phyloP scores from a whole-genome alignment of 2,329 filamentous ascomycete genomes.

The Paecilomyces variotii region DNA sequence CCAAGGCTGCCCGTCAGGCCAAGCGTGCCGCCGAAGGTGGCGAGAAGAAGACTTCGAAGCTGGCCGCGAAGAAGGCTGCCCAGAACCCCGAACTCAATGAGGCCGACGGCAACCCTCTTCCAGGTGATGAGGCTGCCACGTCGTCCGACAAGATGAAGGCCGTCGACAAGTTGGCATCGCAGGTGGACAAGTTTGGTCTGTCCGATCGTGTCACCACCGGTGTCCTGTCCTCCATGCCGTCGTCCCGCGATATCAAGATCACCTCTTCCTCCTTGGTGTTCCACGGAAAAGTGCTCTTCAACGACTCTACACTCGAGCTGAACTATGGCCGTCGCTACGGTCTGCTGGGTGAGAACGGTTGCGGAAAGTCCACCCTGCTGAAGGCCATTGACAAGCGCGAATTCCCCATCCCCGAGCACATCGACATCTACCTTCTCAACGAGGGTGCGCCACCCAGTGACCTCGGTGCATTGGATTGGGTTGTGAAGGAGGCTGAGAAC shows the following conservation, averaged over 20 bases:
- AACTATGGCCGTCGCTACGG: slow-evolving; percentile 90
- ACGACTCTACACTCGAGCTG: slow-evolving; percentile 86
- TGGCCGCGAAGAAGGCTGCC: slow-evolving; percentile 57
- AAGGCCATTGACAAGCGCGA: slow-evolving; percentile 92
- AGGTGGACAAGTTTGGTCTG: slow-evolving; percentile 93
- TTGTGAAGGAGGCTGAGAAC: slow-evolving; percentile 85
- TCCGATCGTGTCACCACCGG: slow-evolving; percentile 98
- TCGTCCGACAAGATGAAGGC: slow-evolving; percentile 65
- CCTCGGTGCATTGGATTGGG: slow-evolving; percentile 90
- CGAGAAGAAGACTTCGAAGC: slow-evolving; percentile 65
- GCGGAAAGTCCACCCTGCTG: slow-evolving; percentile 95
- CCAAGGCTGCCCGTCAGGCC: slow-evolving; percentile 59
- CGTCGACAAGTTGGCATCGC: slow-evolving; percentile 78
- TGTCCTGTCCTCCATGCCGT: slow-evolving; percentile 75
- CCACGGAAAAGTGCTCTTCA: slow-evolving; percentile 94
- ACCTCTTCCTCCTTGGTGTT: slow-evolving; percentile 89
- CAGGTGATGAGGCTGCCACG: slow-evolving; percentile 57
- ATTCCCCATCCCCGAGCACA: slow-evolving; percentile 88
- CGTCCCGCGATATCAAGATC: slow-evolving; percentile 95
- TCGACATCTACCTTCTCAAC: slow-evolving; percentile 98
- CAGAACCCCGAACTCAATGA: slow-evolving; percentile 53
- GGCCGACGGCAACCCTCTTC: slow-evolving; percentile 48
- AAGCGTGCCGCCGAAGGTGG: slow-evolving; percentile 61
- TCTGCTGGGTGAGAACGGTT: slow-evolving; percentile 95
- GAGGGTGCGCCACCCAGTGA: slow-evolving; percentile 88